A percentile compares a stretch with the other conserved stretches of the same genome.
Conservation (phyloP, 2,329 filamentous ascomycete species). For the Colletotrichum magnum region DNA sequence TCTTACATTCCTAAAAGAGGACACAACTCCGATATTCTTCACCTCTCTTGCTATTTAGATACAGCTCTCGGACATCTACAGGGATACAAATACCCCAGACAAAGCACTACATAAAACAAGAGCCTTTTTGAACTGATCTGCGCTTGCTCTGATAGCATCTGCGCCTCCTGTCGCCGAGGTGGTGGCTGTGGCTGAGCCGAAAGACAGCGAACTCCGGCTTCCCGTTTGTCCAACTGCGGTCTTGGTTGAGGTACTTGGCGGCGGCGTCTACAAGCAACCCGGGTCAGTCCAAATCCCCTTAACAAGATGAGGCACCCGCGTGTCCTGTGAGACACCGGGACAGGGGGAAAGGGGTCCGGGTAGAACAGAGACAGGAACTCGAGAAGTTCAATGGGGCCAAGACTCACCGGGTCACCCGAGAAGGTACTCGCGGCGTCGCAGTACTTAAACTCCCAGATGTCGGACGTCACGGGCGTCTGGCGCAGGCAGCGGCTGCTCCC, state of each 20-base stretch:
- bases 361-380: background rate
- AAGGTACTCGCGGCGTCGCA: slow-evolving; percentile 4
- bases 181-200: background rate
- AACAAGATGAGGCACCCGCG: no score
- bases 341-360: background rate
- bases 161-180: background rate
- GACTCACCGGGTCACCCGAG: background rate
- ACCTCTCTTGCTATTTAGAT: no score
- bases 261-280: background rate
- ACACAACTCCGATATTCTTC: no score
- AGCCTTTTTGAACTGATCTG: no score
- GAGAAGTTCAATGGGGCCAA: background rate
- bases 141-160: no score
- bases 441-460: slow-evolving; percentile 14
- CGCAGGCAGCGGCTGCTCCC: background rate
- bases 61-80: no score
- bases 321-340: no score
- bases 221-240: background rate
- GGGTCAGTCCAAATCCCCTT: background rate
- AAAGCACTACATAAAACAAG: no score
- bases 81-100: no score
- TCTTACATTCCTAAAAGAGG: no score
- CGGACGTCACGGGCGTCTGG: background rate
- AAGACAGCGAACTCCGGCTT: slow-evolving; percentile 1
- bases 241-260: background rate